Percentiles rank a stretch among this genome's conserved stretches.
These are phyloP conservation scores for Hyaloscypha bicolor DNA, from an alignment of 495 filamentous ascomycete species.

Conservation along the genomic window DNA sequence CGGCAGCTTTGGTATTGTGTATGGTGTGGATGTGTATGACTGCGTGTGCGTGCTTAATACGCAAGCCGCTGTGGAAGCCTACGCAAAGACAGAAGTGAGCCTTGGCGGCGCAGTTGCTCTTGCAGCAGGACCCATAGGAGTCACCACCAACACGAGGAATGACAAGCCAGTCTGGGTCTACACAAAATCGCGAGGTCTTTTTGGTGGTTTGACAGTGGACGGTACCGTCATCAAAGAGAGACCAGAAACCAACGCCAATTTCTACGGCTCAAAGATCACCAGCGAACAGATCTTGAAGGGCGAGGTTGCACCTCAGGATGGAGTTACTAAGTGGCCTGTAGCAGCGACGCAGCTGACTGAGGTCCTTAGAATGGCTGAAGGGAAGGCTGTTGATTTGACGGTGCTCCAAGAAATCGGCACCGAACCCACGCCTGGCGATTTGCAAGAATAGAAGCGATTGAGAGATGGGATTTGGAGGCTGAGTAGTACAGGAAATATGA, in stretches of 20 bases:
- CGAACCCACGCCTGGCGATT: too few species aligned
- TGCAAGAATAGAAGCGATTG: too few species aligned
- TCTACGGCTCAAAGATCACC: conserved; percentile 70
- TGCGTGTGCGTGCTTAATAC: conserved; percentile 88
- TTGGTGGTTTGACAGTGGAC: conserved; percentile 78
- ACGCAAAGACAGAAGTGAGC: conserved; percentile 71
- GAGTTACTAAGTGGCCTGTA: conserved; percentile 41
- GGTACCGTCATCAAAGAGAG: conserved; percentile 83
- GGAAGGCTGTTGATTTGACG: too few species aligned
- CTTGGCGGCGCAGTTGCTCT: conserved; percentile 76
- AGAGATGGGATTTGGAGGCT: conserved; percentile 40
- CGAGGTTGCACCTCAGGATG: conserved; percentile 61
- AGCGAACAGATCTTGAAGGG: conserved; percentile 78
- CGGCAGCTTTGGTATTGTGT: conserved; percentile 76
- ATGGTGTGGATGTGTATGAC: conserved; percentile 90
- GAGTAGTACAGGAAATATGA: too few species aligned
- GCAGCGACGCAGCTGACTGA: conserved; percentile 65
- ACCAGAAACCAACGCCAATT: conserved; percentile 82
- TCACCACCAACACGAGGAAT: conserved; percentile 35
- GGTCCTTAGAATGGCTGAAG: conserved; percentile 73
- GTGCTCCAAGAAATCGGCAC: too few species aligned
- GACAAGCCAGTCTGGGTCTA: conserved; percentile 73
- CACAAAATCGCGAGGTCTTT: conserved; percentile 80
- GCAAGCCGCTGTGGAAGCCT: conserved; percentile 72
- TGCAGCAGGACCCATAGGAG: conserved; percentile 72